phyloP scores from a whole-genome alignment of 164 flowering plant species.

The Liquidambar formosana region DNA sequence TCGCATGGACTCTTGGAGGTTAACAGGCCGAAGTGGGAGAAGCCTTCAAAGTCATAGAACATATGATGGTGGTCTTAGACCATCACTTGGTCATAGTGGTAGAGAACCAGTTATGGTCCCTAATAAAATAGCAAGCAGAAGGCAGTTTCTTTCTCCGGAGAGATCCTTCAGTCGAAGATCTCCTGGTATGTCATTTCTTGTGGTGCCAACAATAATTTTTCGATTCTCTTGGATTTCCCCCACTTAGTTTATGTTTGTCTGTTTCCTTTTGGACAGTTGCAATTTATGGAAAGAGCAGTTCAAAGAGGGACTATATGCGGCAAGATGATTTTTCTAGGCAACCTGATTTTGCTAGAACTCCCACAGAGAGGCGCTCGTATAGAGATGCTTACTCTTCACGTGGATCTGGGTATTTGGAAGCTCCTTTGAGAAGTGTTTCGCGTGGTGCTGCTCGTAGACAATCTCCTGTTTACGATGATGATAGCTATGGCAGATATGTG shows the following conservation, averaged over 20 bases:
- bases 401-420: slow-evolving; percentile 13
- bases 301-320: slow-evolving; percentile 23
- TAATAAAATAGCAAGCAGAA: slow-evolving; percentile 20
- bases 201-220: not conserved
- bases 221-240: not conserved
- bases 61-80: slow-evolving; percentile 20
- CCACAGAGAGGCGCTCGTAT: slow-evolving; percentile 17
- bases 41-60: slow-evolving; percentile 13
- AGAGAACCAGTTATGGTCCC: slow-evolving; percentile 15
- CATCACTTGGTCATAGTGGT: slow-evolving; percentile 17
- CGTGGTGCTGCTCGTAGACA: slow-evolving; percentile 16
- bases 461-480: slow-evolving; percentile 25
- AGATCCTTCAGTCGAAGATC: slow-evolving; percentile 20
- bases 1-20: slow-evolving; percentile 20
- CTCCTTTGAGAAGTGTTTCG: slow-evolving; percentile 13
- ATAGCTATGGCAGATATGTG: slow-evolving; percentile 19
- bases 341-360: slow-evolving; percentile 20
- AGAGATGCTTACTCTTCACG: slow-evolving; percentile 21
- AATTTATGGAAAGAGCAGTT: slow-evolving; percentile 17
- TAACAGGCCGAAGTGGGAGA: slow-evolving; percentile 22
- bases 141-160: slow-evolving; percentile 15
- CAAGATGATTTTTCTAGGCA: slow-evolving; percentile 18
- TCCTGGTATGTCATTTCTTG: slow-evolving; percentile 23
- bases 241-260: not conserved
- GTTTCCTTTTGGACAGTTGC: slow-evolving; percentile 7